Evolutionary conservation across 257 asterid species (phyloP).

Genomic region (Perilla frutescens): DNA sequence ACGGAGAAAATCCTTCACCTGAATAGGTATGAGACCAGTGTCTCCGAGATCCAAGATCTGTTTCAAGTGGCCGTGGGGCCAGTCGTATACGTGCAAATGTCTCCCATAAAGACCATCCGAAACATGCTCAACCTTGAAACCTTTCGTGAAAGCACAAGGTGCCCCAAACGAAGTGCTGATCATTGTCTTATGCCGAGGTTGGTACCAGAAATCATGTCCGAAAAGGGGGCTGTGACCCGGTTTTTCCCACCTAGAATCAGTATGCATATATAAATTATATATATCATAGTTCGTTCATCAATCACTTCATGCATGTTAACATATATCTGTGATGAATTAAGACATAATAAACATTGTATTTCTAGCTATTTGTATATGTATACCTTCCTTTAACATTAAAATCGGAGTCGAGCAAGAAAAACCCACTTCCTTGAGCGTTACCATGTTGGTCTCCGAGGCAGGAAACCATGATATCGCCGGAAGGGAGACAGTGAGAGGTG

Average conservation of each 20-base stretch:
- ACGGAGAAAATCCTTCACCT: constrained; percentile 35
- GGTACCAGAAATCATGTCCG: constrained; percentile 94
- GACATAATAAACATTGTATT: no score
- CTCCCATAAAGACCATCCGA: constrained; percentile 84
- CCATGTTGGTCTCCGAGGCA: constrained; percentile 90
- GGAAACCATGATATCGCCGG: constrained; percentile 89
- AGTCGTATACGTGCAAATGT: constrained; percentile 80
- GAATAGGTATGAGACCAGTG: constrained; percentile 77
- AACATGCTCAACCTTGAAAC: constrained; percentile 76
- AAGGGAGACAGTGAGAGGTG: constrained; percentile 89
- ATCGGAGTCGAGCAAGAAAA: constrained; percentile 77
- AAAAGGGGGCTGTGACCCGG: constrained; percentile 85
- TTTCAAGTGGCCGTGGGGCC: constrained; percentile 87
- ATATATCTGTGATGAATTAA: no score
- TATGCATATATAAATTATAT: no score
- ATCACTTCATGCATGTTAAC: no score
- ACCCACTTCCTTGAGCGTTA: constrained; percentile 79
- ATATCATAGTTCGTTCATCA: no score
- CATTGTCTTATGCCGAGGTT: constrained; percentile 91
- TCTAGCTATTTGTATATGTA: no score
- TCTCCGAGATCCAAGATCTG: constrained; percentile 88
- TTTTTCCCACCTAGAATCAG: constrained; percentile 75
- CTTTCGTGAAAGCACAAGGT: constrained; percentile 75
- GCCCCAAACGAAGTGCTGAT: constrained; percentile 90
- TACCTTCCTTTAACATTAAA: constrained; percentile 95